Conservation (phyloP, 2,329 filamentous ascomycete species). For the Coniella vitis region DNA sequence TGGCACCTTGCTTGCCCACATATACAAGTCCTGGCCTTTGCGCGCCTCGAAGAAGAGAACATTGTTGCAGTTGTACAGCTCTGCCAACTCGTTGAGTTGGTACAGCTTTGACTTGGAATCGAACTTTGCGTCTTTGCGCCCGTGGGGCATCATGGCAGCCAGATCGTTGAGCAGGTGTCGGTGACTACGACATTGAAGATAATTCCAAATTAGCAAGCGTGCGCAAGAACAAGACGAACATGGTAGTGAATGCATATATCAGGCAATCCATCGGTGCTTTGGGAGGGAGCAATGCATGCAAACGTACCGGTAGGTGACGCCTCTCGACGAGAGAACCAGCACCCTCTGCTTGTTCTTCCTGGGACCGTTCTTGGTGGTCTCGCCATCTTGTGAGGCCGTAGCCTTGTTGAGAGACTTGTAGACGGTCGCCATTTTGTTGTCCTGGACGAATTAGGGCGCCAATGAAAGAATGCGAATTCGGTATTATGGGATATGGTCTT, state of each 20-base stretch:
- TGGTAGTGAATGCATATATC: too few species aligned
- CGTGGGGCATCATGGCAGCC: slow-evolving; percentile 80
- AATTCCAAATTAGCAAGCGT: not conserved
- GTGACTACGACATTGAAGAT: slow-evolving; percentile 50
- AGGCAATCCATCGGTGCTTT: too few species aligned
- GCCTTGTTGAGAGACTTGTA: slow-evolving; percentile 68
- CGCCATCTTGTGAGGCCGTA: slow-evolving; percentile 40
- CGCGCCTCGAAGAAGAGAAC: slow-evolving; percentile 91
- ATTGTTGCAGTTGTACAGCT: slow-evolving; percentile 83
- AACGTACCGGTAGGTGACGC: slow-evolving; percentile 75
- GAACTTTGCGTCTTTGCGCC: slow-evolving; percentile 90
- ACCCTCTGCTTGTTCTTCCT: slow-evolving; percentile 69
- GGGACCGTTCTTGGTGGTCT: slow-evolving; percentile 35
- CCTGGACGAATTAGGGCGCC: not conserved
- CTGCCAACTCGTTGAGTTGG: slow-evolving; percentile 68
- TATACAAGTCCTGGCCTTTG: slow-evolving; percentile 89
- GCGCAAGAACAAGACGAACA: not conserved
- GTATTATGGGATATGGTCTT: not conserved
- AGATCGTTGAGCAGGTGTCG: slow-evolving; percentile 90
- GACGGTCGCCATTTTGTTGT: slow-evolving; percentile 57
- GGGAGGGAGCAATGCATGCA: not conserved
- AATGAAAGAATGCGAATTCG: not conserved
- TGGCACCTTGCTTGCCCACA: slow-evolving; percentile 87
- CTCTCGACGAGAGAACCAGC: slow-evolving; percentile 84
- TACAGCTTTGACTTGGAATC: slow-evolving; percentile 88